Base-by-base conservation (phyloP, 2,329 filamentous ascomycete genomes). In the Penicillium sp. region DNA sequence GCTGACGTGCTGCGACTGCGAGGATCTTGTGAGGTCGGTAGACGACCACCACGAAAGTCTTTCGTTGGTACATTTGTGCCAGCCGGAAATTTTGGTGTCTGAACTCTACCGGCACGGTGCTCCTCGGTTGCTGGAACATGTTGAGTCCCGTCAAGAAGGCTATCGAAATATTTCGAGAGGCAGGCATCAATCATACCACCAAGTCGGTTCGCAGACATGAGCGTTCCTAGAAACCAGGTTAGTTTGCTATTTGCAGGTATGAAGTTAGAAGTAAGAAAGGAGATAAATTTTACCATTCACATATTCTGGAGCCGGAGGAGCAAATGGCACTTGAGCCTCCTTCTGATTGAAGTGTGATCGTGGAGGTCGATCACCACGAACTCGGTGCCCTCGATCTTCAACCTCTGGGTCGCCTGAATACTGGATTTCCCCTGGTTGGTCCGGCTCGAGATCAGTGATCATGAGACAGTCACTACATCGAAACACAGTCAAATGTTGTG, bases 401-500 rank as follows among this genome's bases (percentile, higher is more conserved):
- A 34, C n/a, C 0, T 51, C 61, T 45, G 62, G 53, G 37, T 46
- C 53, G 33, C 39, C 48, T 31, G 54, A 24, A 42, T 66, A 61
- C 40, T 59, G 60, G 23, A 58, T 50, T 18, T 71, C 69, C 18
- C 54, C 60, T 6, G 26, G 16, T 1, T 29, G 5, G 28, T 67
- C 67, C 37, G 81, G 80, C 55, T 83, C 79, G 48, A 96, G 73
- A 69, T 96, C 91, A 69, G 95, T 96, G 68, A 96, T 86, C 16
- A 89, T 94, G 65, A 90, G 77, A 71, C 92, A 96, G 51, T 90
- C 88, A 37, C 89, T 89, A 72, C 92, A 96, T 63, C 91, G 84
- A 72, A 94, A 96, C 33, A 88, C 83, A 31, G 83, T 83, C 57
- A 92, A 75, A 49, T 87, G 84, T 58, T 82, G 84, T 2, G 91